phyloP scores from a whole-genome alignment of 75 land plant species.

The Ceratopteris richardii region DNA sequence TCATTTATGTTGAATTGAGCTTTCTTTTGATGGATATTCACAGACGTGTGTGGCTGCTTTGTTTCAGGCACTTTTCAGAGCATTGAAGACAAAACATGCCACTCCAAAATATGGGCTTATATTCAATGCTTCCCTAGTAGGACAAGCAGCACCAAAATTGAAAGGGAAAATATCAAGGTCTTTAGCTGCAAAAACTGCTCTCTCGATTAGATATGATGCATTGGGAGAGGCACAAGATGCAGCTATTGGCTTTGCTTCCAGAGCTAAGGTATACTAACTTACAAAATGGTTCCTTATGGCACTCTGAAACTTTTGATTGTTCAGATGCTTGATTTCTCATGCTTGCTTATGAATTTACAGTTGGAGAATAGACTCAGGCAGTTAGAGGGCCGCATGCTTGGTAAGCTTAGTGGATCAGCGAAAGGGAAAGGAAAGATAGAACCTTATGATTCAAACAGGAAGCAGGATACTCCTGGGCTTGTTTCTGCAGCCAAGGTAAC shows the following conservation, averaged over 20 bases:
- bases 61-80: slow-evolving; percentile 79
- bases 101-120: slow-evolving; percentile 99
- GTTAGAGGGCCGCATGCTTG: slow-evolving; percentile 74
- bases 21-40: background rate
- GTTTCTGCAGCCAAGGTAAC: slow-evolving; percentile 83
- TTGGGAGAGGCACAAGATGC: slow-evolving; percentile 72
- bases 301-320: background rate
- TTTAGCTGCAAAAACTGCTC: slow-evolving; percentile 86
- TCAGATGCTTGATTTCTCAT: slow-evolving; percentile 3
- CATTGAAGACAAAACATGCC: slow-evolving; percentile 90
- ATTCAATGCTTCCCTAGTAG: slow-evolving; percentile 88
- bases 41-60: background rate
- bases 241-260: slow-evolving; percentile 68
- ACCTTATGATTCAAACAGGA: slow-evolving; percentile 74
- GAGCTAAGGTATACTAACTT: slow-evolving; percentile 50
- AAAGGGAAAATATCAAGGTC: slow-evolving; percentile 94
- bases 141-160: slow-evolving; percentile 91
- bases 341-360: slow-evolving; percentile 21
- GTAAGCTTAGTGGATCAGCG: slow-evolving; percentile 66
- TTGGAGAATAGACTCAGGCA: slow-evolving; percentile 79
- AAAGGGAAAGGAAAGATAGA: slow-evolving; percentile 89
- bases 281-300: background rate
- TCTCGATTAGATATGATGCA: slow-evolving; percentile 83
- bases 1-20: background rate
- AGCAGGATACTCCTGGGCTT: slow-evolving; percentile 61